Percentiles rank a stretch among this genome's conserved stretches.
Evolutionary conservation across 768 basidiomycete species (phyloP).

Genomic region (Exidia glandulosa): DNA sequence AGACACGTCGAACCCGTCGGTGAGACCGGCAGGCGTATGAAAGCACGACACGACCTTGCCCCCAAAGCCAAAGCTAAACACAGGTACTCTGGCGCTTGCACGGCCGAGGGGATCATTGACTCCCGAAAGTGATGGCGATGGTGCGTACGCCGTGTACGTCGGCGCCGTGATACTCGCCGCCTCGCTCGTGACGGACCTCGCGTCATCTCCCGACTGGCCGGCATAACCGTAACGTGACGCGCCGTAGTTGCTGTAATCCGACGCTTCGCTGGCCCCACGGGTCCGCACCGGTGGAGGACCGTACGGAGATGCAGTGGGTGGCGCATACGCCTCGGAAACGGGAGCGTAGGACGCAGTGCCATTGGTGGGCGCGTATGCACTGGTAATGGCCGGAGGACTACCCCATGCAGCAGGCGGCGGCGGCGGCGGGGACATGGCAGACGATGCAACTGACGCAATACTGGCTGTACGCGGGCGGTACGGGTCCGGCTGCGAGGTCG

Average conservation of each 20-base stretch:
- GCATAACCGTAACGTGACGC: neutral
- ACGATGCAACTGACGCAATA: neutral
- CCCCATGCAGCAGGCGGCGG: neutral
- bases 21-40: slow-evolving; percentile 54
- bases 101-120: slow-evolving; percentile 75
- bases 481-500: neutral
- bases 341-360: neutral
- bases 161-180: slow-evolving; percentile 17
- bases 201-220: neutral
- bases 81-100: slow-evolving; percentile 58
- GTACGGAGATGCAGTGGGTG: neutral
- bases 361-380: neutral
- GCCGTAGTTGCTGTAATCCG: slow-evolving; percentile 10
- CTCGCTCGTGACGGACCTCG: neutral
- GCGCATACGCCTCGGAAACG: neutral
- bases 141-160: slow-evolving; percentile 56
- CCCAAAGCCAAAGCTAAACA: slow-evolving; percentile 89
- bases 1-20: slow-evolving; percentile 69
- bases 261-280: slow-evolving; percentile 8
- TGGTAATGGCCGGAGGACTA: neutral
- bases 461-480: neutral
- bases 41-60: slow-evolving; percentile 85
- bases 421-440: neutral
- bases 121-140: slow-evolving; percentile 73
- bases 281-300: neutral